Conservation (phyloP, 1,139 yeast species). For the Taphrina populina region DNA sequence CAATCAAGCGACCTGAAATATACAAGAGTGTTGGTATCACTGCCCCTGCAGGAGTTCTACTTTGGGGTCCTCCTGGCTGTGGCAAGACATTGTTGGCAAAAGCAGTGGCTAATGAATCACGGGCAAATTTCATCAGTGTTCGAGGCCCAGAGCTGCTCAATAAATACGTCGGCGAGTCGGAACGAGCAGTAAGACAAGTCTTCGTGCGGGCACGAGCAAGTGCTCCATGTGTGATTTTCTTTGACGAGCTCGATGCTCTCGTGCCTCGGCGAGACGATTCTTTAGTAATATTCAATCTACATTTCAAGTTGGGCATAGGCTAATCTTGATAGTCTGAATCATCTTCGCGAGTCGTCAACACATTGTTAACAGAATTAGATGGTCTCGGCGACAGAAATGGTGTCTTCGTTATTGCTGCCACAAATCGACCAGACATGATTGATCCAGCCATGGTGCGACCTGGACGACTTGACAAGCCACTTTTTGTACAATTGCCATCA, state of each 20-base stretch:
- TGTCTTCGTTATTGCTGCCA: constrained; percentile 92
- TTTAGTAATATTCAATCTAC: constrained; percentile 45
- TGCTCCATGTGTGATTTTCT: constrained; percentile 90
- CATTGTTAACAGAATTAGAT: constrained; percentile 87
- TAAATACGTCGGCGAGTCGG: constrained; percentile 95
- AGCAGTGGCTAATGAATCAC: constrained; percentile 95
- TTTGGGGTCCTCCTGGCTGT: constrained; percentile 99
- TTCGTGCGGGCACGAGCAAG: constrained; percentile 92
- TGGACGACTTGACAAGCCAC: constrained; percentile 89
- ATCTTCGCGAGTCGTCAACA: constrained; percentile 90
- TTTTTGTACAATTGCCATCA: constrained; percentile 85
- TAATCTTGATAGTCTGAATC: constrained; percentile 60
- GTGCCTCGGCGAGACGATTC: constrained; percentile 92
- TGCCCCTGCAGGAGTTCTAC: constrained; percentile 93
- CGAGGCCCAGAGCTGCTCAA: constrained; percentile 93
- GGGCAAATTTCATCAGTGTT: constrained; percentile 91
- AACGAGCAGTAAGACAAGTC: constrained; percentile 90
- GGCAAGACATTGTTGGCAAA: constrained; percentile 94
- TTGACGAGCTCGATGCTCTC: constrained; percentile 92
- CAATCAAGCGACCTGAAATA: constrained; percentile 87
- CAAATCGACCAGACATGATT: constrained; percentile 96
- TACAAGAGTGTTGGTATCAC: constrained; percentile 88
- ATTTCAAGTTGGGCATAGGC: too few relatives aligned
- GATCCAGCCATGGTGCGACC: constrained; percentile 98
- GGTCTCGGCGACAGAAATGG: constrained; percentile 92